Percentiles rank a stretch among this genome's conserved stretches.
Conservation (phyloP, 495 filamentous ascomycete species). For the Tuber indicum region DNA sequence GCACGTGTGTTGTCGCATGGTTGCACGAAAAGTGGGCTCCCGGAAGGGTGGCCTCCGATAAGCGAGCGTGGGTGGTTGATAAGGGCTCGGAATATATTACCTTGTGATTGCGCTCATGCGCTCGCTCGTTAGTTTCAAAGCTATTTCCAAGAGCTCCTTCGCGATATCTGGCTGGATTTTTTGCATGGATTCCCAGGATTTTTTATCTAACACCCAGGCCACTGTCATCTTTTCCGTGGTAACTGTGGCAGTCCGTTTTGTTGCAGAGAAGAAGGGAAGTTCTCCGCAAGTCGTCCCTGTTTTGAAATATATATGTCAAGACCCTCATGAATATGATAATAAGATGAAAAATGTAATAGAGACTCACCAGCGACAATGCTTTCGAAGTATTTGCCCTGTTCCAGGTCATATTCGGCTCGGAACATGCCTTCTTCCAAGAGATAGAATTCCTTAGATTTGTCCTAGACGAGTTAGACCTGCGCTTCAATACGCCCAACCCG, state of each 20-base stretch:
- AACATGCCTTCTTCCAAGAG: conserved; percentile 86
- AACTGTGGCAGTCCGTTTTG: conserved; percentile 77
- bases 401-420: conserved; percentile 77
- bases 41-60: background rate
- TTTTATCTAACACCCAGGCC: conserved; percentile 67
- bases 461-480: conserved; percentile 33
- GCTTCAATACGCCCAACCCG: conserved; percentile 12
- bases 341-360: background rate
- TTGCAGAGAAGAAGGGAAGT: conserved; percentile 89
- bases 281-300: conserved; percentile 82
- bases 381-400: conserved; percentile 82
- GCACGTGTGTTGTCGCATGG: no score
- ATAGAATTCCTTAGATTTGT: conserved; percentile 63
- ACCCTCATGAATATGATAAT: no score
- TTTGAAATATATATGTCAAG: conserved; percentile 8
- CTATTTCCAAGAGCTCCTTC: conserved; percentile 73
- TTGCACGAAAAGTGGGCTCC: background rate
- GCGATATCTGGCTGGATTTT: conserved; percentile 65
- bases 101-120: conserved; percentile 62
- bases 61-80: conserved; percentile 18
- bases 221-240: conserved; percentile 72
- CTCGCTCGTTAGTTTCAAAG: conserved; percentile 54
- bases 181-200: conserved; percentile 65
- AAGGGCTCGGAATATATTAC: conserved; percentile 45
- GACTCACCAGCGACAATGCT: conserved; percentile 68